These are phyloP conservation scores for Candida sp. DNA, from an alignment of 1,139 yeast species.

Conservation along the genomic window DNA sequence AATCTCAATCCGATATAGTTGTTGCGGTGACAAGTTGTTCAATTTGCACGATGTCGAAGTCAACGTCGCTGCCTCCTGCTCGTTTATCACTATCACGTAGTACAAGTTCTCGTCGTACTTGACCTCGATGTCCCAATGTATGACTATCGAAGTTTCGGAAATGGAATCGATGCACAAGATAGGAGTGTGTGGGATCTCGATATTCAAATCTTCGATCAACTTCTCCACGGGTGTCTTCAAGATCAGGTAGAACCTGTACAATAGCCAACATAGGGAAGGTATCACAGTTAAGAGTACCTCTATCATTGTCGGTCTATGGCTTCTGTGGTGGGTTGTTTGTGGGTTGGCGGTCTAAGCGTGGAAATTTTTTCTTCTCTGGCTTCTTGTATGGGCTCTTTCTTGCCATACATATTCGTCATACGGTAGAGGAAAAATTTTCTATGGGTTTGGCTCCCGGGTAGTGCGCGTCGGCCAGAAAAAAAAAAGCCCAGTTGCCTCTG, in stretches of 20 bases:
- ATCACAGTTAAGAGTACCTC: slow-evolving; percentile 46
- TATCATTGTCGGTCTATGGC: slow-evolving; percentile 26
- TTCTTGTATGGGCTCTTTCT: not conserved
- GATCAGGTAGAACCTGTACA: slow-evolving; percentile 41
- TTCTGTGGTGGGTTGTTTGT: not conserved
- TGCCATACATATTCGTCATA: not conserved
- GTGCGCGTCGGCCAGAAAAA: not conserved
- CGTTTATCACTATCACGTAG: slow-evolving; percentile 40
- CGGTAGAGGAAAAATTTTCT: no score
- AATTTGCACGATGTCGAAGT: slow-evolving; percentile 42
- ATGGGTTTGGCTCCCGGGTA: not conserved
- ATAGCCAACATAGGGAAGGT: slow-evolving; percentile 47
- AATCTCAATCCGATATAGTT: slow-evolving; percentile 40
- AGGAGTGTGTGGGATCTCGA: slow-evolving; percentile 49
- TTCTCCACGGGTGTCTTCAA: slow-evolving; percentile 42
- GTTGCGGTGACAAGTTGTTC: slow-evolving; percentile 31
- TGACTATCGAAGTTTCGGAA: slow-evolving; percentile 29
- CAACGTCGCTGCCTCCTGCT: slow-evolving; percentile 42
- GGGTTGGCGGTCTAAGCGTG: not conserved
- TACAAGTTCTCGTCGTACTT: slow-evolving; percentile 36
- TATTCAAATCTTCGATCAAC: slow-evolving; percentile 37
- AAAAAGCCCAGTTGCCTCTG: no score
- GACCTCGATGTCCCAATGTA: slow-evolving; percentile 49
- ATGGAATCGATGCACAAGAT: slow-evolving; percentile 44
- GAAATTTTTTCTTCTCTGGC: not conserved